Conservation (phyloP, 1,139 yeast species). For the Ashbya aceris region DNA sequence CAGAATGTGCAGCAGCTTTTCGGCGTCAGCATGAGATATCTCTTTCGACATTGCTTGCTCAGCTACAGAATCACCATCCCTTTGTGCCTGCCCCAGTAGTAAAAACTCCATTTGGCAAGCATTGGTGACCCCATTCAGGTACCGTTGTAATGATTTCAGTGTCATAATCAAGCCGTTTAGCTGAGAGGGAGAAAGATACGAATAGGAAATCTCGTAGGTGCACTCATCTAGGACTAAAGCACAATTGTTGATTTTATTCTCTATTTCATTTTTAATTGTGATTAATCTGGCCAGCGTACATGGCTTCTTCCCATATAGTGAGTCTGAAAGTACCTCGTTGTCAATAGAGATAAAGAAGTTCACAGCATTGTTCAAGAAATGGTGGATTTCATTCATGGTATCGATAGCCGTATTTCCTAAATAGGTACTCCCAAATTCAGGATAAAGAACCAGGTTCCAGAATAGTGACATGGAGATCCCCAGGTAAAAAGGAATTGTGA, state of each 20-base stretch:
- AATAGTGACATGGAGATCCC: conserved; percentile 37
- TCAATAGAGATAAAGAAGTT: conserved; percentile 32
- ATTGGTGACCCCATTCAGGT: conserved; percentile 37
- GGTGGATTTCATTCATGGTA: conserved; percentile 34
- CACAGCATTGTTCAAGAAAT: conserved; percentile 33
- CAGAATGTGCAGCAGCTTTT: conserved; percentile 29
- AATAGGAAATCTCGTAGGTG: conserved; percentile 39
- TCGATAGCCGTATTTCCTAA: conserved; percentile 37
- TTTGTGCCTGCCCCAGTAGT: conserved; percentile 20
- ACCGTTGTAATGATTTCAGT: conserved; percentile 30
- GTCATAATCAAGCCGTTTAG: conserved; percentile 32
- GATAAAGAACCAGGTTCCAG: conserved; percentile 37
- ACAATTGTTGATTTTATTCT: conserved; percentile 31
- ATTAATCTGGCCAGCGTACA: conserved; percentile 24
- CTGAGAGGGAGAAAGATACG: conserved; percentile 38
- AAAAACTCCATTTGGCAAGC: conserved; percentile 41
- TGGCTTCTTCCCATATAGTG: conserved; percentile 18
- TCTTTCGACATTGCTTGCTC: conserved; percentile 24
- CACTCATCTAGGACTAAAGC: conserved; percentile 38
- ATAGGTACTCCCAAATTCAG: conserved; percentile 44
- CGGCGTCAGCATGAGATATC: conserved; percentile 32
- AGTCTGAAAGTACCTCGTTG: conserved; percentile 11
- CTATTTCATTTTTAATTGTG: conserved; percentile 28
- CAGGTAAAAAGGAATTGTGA: conserved; percentile 36
- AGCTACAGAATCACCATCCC: conserved; percentile 10